Percentiles rank a stretch among this genome's conserved stretches.
Conservation (phyloP, 139 green algal species). For the Chlamydomonas sphaeroides region DNA sequence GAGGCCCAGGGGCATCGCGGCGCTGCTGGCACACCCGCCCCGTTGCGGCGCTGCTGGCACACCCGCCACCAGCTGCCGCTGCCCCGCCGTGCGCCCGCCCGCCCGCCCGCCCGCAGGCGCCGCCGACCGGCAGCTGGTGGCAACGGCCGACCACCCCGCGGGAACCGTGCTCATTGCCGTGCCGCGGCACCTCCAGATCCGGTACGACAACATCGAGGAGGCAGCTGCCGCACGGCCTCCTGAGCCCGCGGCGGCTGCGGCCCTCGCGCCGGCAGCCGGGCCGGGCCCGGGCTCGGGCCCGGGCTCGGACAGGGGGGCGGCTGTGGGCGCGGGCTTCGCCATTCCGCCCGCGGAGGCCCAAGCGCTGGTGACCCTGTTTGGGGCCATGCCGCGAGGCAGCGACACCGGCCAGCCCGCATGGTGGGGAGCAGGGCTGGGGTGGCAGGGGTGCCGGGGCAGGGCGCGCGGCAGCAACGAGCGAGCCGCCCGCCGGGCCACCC, state of each 20-base stretch:
- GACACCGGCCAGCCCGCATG: conserved; percentile 6
- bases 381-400: not conserved
- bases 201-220: conserved; percentile 10
- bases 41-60: too few relatives aligned
- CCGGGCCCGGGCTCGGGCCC: too few relatives aligned
- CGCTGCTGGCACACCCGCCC: too few relatives aligned
- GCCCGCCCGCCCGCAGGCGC: not conserved
- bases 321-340: not conserved
- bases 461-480: not conserved
- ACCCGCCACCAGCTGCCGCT: too few relatives aligned
- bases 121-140: not conserved
- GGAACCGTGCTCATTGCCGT: conserved; percentile 7
- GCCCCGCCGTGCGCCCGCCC: not conserved
- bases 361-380: not conserved
- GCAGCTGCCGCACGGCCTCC: not conserved
- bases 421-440: too few relatives aligned
- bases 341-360: not conserved
- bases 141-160: not conserved
- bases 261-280: too few relatives aligned
- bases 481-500: too few relatives aligned
- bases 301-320: too few relatives aligned
- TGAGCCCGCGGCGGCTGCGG: too few relatives aligned
- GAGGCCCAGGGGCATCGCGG: too few relatives aligned
- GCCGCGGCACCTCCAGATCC: not conserved
- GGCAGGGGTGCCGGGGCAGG: too few relatives aligned